Base-by-base conservation (phyloP, 495 filamentous ascomycete species). In the Copromyces sp. region DNA sequence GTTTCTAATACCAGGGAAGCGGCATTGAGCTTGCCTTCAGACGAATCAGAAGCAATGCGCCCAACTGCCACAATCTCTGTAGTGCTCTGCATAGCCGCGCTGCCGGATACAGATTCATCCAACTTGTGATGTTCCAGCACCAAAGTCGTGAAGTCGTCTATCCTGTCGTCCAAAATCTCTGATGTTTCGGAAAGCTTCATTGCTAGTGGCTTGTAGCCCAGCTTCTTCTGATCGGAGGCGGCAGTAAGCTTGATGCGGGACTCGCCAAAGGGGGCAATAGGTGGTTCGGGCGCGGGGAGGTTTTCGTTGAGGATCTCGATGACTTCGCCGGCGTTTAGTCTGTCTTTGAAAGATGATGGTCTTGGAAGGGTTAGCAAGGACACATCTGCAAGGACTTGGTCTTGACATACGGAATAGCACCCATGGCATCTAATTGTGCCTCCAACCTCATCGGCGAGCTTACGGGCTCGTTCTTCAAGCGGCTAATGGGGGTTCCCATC, bases 181-280 rank as follows among this genome's bases (percentile, higher is more conserved):
- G 94, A 94, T 3, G 93, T 90, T 76, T 97, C 94, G 5, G 93
- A 93, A 14, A 94, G 86, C 75, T 95, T 96, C 93, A 97, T 97
- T 39, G 93, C 92, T 83, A 98, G 91, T 0, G 93, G 90, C 75
- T 94, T 94, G 80, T 97, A 99, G 9, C 88, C 89, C 70, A 97
- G 91, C 77, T 97, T 98, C 78, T 93, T 94, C 69, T 92, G 84
- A 76, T 99, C 95, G 3, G 91, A 92, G 74, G 93, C 92, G 17
- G 92, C 90, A 3, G 88, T 93, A 5, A 95, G 86, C 77, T 89
- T 92, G 80, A 98, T 90, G 16, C 95, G 91, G 4, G 93, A 76
- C 78, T 95, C 92, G 3, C 87, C 74, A 73, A 87, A 90, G 2
- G 93, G 93, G 29, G 89, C 90, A 61, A 91, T 87, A 1, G 92